Evolutionary conservation across 1,139 yeast species (phyloP).

Genomic region (Hyphopichia wangnamkhiaoensis): DNA sequence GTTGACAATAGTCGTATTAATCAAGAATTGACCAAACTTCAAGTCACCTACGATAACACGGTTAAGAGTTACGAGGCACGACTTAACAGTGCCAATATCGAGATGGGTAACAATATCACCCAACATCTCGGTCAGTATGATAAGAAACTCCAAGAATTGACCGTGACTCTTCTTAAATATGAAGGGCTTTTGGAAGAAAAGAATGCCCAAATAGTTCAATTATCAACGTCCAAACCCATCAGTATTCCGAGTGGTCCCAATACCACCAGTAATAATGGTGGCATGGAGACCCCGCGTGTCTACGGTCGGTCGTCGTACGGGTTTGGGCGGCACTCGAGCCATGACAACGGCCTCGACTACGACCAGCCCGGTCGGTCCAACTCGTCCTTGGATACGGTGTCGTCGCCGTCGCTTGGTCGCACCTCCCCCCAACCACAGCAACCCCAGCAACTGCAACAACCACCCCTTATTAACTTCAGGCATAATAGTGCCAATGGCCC

Average conservation of each 20-base stretch:
- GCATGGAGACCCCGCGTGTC: not conserved
- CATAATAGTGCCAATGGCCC: not conserved
- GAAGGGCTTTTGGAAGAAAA: slow-evolving; percentile 42
- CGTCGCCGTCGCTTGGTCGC: slow-evolving; percentile 1
- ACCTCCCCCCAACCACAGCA: slow-evolving; percentile 5
- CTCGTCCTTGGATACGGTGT: not conserved
- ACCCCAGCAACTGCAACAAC: not conserved
- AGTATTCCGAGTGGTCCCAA: slow-evolving; percentile 31
- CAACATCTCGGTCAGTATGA: slow-evolving; percentile 26
- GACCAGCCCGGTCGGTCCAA: not conserved
- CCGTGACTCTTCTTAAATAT: slow-evolving; percentile 29
- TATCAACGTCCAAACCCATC: slow-evolving; percentile 45
- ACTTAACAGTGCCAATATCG: slow-evolving; percentile 25
- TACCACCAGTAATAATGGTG: not conserved
- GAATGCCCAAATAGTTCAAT: slow-evolving; percentile 34
- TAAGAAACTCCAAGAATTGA: slow-evolving; percentile 33
- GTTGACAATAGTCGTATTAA: slow-evolving; percentile 20
- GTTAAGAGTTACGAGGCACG: slow-evolving; percentile 24
- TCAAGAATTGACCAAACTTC: slow-evolving; percentile 16
- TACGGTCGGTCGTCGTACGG: not conserved
- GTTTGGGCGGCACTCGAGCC: not conserved
- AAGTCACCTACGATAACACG: slow-evolving; percentile 17
- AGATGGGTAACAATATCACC: slow-evolving; percentile 23
- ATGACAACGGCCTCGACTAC: not conserved
- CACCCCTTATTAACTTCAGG: not conserved